Evolutionary conservation across 2,329 filamentous ascomycete species (phyloP), one percentile per base, ranked within the genome.

Genomic region (Magnaporthales sp.): DNA sequence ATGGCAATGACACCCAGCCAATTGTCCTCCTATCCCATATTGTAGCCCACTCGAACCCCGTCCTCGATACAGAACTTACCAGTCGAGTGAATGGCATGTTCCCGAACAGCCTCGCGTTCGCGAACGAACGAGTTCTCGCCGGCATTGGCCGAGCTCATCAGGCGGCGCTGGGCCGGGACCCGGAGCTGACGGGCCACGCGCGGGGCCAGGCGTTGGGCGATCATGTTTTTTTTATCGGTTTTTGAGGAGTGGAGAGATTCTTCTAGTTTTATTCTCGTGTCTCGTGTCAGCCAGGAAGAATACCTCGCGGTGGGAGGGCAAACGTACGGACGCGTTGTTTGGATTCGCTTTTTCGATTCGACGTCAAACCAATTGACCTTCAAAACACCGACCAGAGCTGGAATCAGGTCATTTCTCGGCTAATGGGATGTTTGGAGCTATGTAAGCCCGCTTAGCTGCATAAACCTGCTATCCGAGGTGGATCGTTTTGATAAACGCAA

Each of bases 91-190:
- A 84, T 87, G 75, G 95, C 95, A 80, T 99, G 95, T 74, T 92
- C 88, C 85, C 96, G 93, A 77, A 97, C 91, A 75, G 91, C 91
- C 78, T 88, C 84, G 78, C 95, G 89, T 86, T 99, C 95, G 75
- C 90, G 89, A 84, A 96, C 89, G 86, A 98, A 99, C 75, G 89
- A 88, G 82, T 96, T 98, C 83, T 97, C 91, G 78, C 84, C 83
- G 67, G 89, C 80, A 26, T 64, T 11, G 51, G 66, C 65, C 61
- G 68, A 63, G 64, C 67, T 67, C 64, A 66, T 64, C 22, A 67
- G 51, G 51, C 67, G 67, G 67, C 67, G 67, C 61, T 29, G 70
- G 31, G 30, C 67, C 64, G 31, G 70, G 51, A 78, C 79, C 75
- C 86, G 86, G 72, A 88, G 77, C 79, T 86, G 86, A 73, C 85